These are phyloP conservation scores for Venturia carpophila DNA, from an alignment of 2,329 filamentous ascomycete genomes.

Conservation along the genomic window DNA sequence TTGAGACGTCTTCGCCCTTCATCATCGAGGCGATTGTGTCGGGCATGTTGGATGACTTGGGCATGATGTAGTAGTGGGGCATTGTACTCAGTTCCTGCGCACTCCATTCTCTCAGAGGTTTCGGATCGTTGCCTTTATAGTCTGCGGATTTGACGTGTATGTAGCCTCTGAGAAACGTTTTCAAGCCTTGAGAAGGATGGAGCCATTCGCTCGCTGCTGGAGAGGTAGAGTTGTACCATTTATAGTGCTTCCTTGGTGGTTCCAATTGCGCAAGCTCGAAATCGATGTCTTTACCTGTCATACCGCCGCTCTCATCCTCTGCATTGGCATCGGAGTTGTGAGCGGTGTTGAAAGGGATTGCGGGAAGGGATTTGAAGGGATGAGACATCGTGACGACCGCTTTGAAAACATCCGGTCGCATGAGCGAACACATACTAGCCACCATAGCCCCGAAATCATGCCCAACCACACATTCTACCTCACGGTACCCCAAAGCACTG, in stretches of 20 bases:
- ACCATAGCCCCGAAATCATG: slow-evolving; percentile 61
- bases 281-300: slow-evolving; percentile 42
- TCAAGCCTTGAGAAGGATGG: slow-evolving; percentile 44
- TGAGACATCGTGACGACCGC: slow-evolving; percentile 57
- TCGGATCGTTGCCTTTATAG: slow-evolving; percentile 47
- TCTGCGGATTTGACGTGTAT: slow-evolving; percentile 60
- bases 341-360: slow-evolving; percentile 43
- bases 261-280: slow-evolving; percentile 46
- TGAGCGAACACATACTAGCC: slow-evolving; percentile 51
- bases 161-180: slow-evolving; percentile 57
- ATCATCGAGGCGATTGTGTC: slow-evolving; percentile 49
- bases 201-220: slow-evolving; percentile 43
- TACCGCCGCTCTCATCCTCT: slow-evolving; percentile 20
- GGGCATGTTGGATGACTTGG: slow-evolving; percentile 49
- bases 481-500: slow-evolving; percentile 51
- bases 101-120: slow-evolving; percentile 49
- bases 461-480: slow-evolving; percentile 53
- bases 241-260: slow-evolving; percentile 60
- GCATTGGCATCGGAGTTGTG: slow-evolving; percentile 24
- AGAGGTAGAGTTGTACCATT: slow-evolving; percentile 54
- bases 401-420: slow-evolving; percentile 57
- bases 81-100: slow-evolving; percentile 51
- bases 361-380: slow-evolving; percentile 49
- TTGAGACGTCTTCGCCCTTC: slow-evolving; percentile 41
- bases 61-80: slow-evolving; percentile 64